phyloP scores from a whole-genome alignment of 768 basidiomycete genomes.

The Leccinum broughii region DNA sequence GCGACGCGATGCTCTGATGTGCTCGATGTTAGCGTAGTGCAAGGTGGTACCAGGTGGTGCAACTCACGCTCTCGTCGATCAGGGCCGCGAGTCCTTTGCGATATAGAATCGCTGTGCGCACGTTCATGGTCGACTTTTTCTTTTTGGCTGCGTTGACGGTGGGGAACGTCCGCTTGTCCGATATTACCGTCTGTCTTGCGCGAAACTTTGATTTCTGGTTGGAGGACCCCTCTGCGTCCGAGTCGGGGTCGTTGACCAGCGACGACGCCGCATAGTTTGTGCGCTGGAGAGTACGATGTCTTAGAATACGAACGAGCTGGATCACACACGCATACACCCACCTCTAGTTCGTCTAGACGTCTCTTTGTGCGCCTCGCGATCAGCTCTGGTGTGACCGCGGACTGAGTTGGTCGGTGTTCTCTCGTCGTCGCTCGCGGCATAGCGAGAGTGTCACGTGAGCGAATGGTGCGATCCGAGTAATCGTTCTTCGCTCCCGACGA shows the following conservation, averaged over 20 bases:
- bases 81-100: conserved; percentile 74
- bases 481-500: neutral
- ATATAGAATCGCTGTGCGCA: conserved; percentile 79
- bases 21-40: conserved; percentile 1
- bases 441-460: conserved; percentile 19
- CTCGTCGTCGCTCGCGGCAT: conserved; percentile 28
- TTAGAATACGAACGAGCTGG: neutral
- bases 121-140: conserved; percentile 81
- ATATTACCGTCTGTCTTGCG: conserved; percentile 69
- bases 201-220: conserved; percentile 52
- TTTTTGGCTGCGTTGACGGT: conserved; percentile 38
- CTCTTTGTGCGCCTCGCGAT: conserved; percentile 74
- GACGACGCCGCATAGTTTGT: conserved; percentile 70
- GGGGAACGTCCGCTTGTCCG: conserved; percentile 64
- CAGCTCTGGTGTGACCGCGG: conserved; percentile 55
- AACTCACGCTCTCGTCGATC: conserved; percentile 77
- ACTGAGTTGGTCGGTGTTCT: conserved; percentile 25
- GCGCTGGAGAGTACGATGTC: conserved; percentile 44
- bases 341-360: conserved; percentile 87
- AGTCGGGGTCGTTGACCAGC: conserved; percentile 33
- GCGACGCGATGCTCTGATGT: conserved; percentile 55
- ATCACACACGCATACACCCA: conserved; percentile 24
- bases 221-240: conserved; percentile 25
- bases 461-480: conserved; percentile 18
- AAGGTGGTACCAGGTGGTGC: neutral